Base-by-base conservation (phyloP, 1,284 basidiomycete species). In the Nidula niveotomentosa region DNA sequence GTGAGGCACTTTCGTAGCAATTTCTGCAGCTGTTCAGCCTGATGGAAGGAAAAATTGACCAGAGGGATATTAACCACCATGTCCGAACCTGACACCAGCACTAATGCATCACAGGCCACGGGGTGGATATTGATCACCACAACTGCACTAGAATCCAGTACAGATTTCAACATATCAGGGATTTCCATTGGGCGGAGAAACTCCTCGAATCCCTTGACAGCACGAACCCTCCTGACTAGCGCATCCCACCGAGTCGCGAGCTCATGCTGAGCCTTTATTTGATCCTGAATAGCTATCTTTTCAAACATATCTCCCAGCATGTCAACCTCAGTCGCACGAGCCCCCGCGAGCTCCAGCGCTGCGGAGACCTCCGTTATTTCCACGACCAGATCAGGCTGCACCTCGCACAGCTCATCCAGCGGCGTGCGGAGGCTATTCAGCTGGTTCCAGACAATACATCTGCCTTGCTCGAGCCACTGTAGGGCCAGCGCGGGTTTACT, bases 141-240 rank as follows among this genome's bases (percentile, higher is more conserved):
- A 15, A 74, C 57, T 5, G 68, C 67, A 2, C 72, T 70, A 35
- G 60, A 23, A 18, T 49, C 41, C n/a, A 68, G 62, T 35, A 66
- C 23, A 17, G 48, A 59, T 17, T 57, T 18, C 36, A 48, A 53
- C 5, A 65, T 58, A 12, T 53, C 44, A 3, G 49, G 52, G 43
- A 58, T 59, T 33, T 46, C 49, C n/a, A 44, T 56, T 15, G 61
- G 62, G 18, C 39, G 56, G 12, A 63, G 58, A 51, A 65, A 62
- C 8, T 56, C 47, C 30, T 59, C 58, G 17, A 64, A 58, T 15
- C 41, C 45, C 18, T 12, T 12, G 17, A 49, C 8, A 33, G 18
- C 33, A 8, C 33, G 10, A 17, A 6, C 17, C 2, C 17, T 30
- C 13, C 5, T 35, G 18, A 49, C 18, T 10, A 47, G 3, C 13